Evolutionary conservation across 345 rosid species (phyloP).

Genomic region (Salix koriyanagi): DNA sequence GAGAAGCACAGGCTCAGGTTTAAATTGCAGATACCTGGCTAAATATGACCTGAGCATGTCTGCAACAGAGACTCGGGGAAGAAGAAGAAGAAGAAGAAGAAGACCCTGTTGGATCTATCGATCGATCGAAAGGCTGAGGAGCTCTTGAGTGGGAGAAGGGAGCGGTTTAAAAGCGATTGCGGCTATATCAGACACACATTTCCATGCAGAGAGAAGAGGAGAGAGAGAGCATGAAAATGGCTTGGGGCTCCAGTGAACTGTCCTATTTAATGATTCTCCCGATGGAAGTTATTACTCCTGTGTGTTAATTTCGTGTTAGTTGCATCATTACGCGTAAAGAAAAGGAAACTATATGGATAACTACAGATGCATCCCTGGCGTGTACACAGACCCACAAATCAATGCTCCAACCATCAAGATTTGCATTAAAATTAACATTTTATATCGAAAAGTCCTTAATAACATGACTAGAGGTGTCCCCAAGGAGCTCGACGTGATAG

Average conservation of each 20-base stretch:
- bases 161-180: background rate
- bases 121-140: background rate
- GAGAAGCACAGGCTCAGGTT: background rate
- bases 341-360: background rate
- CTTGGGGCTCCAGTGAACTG: conserved; percentile 11
- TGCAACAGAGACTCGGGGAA: background rate
- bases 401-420: too few species aligned
- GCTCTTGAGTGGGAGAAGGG: background rate
- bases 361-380: background rate
- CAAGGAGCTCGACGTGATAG: accelerated
- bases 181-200: conserved; percentile 12
- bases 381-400: too few species aligned
- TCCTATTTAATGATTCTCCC: conserved; percentile 25
- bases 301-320: background rate
- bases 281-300: background rate
- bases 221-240: background rate
- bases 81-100: background rate
- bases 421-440: too few species aligned
- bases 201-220: conserved; percentile 19
- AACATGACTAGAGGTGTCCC: too few species aligned
- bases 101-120: background rate
- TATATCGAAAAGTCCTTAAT: too few species aligned
- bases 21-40: background rate
- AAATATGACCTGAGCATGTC: background rate
- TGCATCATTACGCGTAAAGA: background rate